Conservation (phyloP, 495 filamentous ascomycete species). For the Astrothelium macrocarpum region DNA sequence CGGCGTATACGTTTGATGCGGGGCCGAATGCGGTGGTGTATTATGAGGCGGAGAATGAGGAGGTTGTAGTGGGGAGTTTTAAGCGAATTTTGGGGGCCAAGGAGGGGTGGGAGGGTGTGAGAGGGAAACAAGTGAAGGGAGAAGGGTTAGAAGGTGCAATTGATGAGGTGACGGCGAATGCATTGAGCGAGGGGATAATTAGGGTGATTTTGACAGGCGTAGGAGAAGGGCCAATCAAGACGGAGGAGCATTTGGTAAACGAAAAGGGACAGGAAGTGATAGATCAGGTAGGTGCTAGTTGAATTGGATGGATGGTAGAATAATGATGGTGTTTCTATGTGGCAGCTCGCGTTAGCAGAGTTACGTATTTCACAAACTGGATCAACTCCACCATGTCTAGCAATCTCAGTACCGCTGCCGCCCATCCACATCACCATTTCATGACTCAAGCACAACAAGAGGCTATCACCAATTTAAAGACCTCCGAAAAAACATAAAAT, state of each 20-base stretch:
- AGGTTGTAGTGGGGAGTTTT: slow-evolving; percentile 61
- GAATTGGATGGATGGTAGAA: neutral
- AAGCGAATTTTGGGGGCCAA: slow-evolving; percentile 40
- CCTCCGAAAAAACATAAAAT: neutral
- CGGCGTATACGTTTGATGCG: slow-evolving; percentile 95
- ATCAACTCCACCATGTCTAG: neutral
- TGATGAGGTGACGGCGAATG: slow-evolving; percentile 40
- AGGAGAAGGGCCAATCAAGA: slow-evolving; percentile 76
- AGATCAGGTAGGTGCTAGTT: neutral
- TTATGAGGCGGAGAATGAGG: slow-evolving; percentile 69
- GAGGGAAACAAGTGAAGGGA: slow-evolving; percentile 41
- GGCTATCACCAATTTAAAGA: neutral
- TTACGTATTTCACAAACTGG: too few species aligned
- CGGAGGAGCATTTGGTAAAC: slow-evolving; percentile 66
- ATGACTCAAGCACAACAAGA: neutral
- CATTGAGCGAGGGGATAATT: slow-evolving; percentile 68
- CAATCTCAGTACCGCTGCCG: neutral
- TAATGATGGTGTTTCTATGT: neutral
- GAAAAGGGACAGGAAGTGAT: slow-evolving; percentile 51
- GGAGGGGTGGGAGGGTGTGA: slow-evolving; percentile 40
- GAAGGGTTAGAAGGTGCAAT: slow-evolving; percentile 39
- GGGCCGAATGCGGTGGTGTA: slow-evolving; percentile 96
- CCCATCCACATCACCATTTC: neutral
- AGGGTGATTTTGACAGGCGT: slow-evolving; percentile 85
- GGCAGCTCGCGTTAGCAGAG: neutral